Conservation (phyloP, 2,329 filamentous ascomycete genomes). For the Trichoderma brevicompactum region DNA sequence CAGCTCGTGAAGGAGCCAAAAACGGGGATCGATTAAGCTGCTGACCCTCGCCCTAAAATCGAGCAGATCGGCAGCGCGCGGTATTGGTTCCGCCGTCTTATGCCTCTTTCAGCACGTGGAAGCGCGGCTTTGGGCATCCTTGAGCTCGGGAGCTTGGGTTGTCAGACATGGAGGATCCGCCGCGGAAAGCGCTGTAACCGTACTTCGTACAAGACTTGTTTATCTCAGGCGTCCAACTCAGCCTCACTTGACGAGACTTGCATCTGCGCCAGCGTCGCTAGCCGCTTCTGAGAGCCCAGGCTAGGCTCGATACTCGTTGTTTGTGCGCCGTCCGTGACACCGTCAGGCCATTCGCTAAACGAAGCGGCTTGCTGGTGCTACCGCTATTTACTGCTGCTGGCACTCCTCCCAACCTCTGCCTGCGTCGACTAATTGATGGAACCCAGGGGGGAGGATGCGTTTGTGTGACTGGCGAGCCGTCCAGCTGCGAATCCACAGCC, state of each 20-base stretch:
- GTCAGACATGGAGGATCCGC: conserved; percentile 14
- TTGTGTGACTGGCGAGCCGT: conserved; percentile 15
- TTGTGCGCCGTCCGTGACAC: conserved; percentile 8
- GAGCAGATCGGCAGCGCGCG: conserved; percentile 19
- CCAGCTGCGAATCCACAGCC: conserved; percentile 13
- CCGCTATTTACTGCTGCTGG: not conserved
- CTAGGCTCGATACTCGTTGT: conserved; percentile 1
- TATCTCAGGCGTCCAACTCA: conserved; percentile 7
- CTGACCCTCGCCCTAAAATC: not conserved
- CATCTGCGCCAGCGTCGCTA: conserved; percentile 4
- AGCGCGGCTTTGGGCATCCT: conserved; percentile 17
- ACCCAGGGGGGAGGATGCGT: not conserved
- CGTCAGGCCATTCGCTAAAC: conserved; percentile 14
- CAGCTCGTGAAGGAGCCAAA: conserved; percentile 10
- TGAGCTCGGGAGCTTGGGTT: not conserved
- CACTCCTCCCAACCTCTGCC: not conserved
- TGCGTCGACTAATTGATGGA: not conserved
- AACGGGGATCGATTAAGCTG: not conserved
- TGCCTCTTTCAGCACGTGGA: conserved; percentile 9
- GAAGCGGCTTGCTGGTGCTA: not conserved
- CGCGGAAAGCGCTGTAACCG: conserved; percentile 13
- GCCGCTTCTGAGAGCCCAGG: not conserved
- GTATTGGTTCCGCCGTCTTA: conserved; percentile 22
- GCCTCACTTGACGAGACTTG: conserved; percentile 14
- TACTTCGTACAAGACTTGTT: not conserved